Conservation (phyloP, 345 rosid species). For the Laguncularia racemosa region DNA sequence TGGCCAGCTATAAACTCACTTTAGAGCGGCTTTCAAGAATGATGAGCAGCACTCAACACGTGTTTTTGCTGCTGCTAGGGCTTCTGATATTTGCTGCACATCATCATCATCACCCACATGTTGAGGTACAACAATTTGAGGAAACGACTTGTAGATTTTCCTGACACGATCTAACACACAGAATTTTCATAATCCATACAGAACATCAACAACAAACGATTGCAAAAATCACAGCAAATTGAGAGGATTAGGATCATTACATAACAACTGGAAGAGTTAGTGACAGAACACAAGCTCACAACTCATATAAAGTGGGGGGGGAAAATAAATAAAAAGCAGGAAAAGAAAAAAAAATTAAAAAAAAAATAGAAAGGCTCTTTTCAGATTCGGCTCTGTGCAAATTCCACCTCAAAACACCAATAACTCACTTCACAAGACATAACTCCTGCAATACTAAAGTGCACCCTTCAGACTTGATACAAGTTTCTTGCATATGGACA, state of each 20-base stretch:
- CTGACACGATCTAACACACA: conserved; percentile 61
- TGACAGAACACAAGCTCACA: too few species aligned
- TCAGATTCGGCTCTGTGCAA: neutral
- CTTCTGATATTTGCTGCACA: conserved; percentile 67
- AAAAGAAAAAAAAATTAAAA: too few species aligned
- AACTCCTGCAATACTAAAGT: neutral
- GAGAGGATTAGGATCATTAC: too few species aligned
- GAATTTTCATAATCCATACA: conserved; percentile 17
- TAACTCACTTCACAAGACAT: neutral
- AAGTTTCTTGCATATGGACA: conserved; percentile 1
- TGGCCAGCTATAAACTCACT: conserved; percentile 28
- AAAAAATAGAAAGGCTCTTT: neutral
- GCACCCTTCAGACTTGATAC: neutral
- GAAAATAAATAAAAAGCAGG: too few species aligned
- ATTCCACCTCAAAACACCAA: too few species aligned
- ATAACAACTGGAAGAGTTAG: too few species aligned
- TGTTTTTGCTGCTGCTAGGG: conserved; percentile 80
- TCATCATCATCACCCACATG: conserved; percentile 66
- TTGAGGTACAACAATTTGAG: conserved; percentile 67
- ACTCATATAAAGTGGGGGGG: too few species aligned
- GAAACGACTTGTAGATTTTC: conserved; percentile 71
- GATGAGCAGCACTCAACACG: conserved; percentile 77
- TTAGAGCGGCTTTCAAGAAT: conserved; percentile 82
- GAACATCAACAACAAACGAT: neutral
- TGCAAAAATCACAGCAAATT: neutral